Evolutionary conservation across 495 filamentous ascomycete species (phyloP).

Genomic region (Aspergillus kassunensis): DNA sequence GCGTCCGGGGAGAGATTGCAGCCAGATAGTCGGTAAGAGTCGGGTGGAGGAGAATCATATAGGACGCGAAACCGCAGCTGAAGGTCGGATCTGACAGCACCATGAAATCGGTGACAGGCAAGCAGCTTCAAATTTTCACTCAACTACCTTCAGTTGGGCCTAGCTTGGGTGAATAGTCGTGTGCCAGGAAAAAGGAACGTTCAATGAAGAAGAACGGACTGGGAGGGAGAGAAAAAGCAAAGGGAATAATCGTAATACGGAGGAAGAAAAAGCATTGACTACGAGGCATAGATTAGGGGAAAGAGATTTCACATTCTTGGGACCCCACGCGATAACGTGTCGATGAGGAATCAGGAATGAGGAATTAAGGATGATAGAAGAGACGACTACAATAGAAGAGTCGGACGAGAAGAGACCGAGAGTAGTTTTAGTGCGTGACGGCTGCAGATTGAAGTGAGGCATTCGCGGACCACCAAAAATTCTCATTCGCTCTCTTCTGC

Average conservation of each 20-base stretch:
- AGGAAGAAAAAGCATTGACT: slow-evolving; percentile 1
- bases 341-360: background rate
- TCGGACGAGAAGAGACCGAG: slow-evolving; percentile 5
- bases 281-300: background rate
- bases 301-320: background rate
- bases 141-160: background rate
- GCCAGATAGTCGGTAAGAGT: background rate
- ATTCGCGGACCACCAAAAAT: slow-evolving; percentile 5
- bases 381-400: background rate
- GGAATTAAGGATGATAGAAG: background rate
- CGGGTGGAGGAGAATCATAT: slow-evolving; percentile 10
- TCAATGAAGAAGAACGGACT: background rate
- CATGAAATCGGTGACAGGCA: background rate
- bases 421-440: background rate
- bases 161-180: slow-evolving; percentile 3
- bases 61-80: background rate
- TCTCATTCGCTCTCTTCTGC: background rate
- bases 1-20: background rate
- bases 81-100: slow-evolving; percentile 1
- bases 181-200: slow-evolving; percentile 6
- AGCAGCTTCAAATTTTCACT: slow-evolving; percentile 7
- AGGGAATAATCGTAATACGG: background rate
- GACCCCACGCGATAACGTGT: slow-evolving; percentile 14
- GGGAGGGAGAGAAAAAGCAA: slow-evolving; percentile 11
- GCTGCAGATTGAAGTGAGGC: slow-evolving; percentile 5